Evolutionary conservation across 768 basidiomycete genomes (phyloP).

Genomic region (Lentinula edodes): DNA sequence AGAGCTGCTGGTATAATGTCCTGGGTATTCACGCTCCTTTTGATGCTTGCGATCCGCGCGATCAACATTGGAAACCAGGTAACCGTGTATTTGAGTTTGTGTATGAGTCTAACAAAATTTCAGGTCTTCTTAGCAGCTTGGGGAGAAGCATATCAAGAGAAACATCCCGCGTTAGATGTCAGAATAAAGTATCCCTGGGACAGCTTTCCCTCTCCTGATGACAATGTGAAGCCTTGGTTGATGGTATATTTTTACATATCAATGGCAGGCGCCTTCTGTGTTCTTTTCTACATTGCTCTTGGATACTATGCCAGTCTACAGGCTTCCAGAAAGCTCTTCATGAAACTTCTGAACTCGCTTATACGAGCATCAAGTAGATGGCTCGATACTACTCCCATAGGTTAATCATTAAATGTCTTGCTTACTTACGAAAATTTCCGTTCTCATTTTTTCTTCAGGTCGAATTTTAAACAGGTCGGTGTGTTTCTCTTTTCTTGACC

Average conservation of each 20-base stretch:
- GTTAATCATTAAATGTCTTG: constrained; percentile 61
- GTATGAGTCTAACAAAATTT: background rate
- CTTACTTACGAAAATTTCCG: background rate
- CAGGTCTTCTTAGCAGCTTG: constrained; percentile 64
- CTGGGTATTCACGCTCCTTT: constrained; percentile 47
- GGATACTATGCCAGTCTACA: constrained; percentile 68
- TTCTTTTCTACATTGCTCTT: constrained; percentile 50
- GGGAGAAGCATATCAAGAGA: constrained; percentile 59
- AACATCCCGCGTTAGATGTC: constrained; percentile 14
- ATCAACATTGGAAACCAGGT: constrained; percentile 59
- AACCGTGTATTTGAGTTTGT: background rate
- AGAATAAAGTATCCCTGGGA: constrained; percentile 34
- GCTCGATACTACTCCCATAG: constrained; percentile 72
- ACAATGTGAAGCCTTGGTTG: constrained; percentile 61
- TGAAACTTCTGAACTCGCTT: constrained; percentile 45
- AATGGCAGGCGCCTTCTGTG: constrained; percentile 46
- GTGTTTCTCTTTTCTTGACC: background rate
- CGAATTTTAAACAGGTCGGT: constrained; percentile 3
- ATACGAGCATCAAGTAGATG: constrained; percentile 62
- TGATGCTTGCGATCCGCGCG: constrained; percentile 50
- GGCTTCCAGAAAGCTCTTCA: constrained; percentile 59
- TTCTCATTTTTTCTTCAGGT: background rate
- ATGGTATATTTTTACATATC: constrained; percentile 60
- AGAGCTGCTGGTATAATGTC: constrained; percentile 50
- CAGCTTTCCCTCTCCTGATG: constrained; percentile 50